A percentile compares a stretch with the other conserved stretches of the same genome.
These are phyloP conservation scores for Herpetomonas tarakana DNA, from an alignment of 208 protist species.

Conservation along the genomic window DNA sequence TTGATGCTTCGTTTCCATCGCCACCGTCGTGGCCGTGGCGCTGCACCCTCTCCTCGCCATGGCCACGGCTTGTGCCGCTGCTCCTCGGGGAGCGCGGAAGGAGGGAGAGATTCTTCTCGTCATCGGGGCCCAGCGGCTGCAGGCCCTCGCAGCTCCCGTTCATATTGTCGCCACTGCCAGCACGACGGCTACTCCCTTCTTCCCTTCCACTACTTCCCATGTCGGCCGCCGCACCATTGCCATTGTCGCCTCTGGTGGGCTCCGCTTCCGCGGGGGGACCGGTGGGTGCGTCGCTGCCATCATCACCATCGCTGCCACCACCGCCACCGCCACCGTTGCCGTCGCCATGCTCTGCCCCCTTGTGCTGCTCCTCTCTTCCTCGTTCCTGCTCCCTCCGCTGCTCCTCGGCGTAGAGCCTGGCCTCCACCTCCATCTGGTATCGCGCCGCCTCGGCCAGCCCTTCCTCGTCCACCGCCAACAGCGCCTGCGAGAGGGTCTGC, in stretches of 20 bases:
- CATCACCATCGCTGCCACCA: not conserved
- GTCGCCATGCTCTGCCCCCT: not conserved
- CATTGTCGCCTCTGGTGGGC: not conserved
- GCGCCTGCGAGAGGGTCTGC: conserved; percentile 47
- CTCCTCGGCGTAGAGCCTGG: conserved; percentile 13
- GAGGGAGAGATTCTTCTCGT: not conserved
- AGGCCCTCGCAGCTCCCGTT: not conserved
- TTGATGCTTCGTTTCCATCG: too few species aligned
- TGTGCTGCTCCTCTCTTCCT: not conserved
- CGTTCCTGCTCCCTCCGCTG: conserved; percentile 3
- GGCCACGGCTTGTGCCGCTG: not conserved
- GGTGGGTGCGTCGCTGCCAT: not conserved
- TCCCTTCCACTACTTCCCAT: not conserved
- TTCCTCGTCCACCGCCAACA: conserved; percentile 43
- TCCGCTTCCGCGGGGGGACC: conserved; percentile 3
- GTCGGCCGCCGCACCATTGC: not conserved
- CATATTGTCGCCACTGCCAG: not conserved
- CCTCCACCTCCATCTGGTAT: conserved; percentile 23
- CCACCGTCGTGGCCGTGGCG: not conserved
- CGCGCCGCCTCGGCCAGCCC: conserved; percentile 28
- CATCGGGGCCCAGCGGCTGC: not conserved
- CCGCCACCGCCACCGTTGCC: not conserved
- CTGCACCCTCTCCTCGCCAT: not conserved
- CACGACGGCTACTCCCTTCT: not conserved
- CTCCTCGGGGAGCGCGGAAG: not conserved